Evolutionary conservation across 129 eudicot species (phyloP).

Genomic region (Saussurea involucrata): DNA sequence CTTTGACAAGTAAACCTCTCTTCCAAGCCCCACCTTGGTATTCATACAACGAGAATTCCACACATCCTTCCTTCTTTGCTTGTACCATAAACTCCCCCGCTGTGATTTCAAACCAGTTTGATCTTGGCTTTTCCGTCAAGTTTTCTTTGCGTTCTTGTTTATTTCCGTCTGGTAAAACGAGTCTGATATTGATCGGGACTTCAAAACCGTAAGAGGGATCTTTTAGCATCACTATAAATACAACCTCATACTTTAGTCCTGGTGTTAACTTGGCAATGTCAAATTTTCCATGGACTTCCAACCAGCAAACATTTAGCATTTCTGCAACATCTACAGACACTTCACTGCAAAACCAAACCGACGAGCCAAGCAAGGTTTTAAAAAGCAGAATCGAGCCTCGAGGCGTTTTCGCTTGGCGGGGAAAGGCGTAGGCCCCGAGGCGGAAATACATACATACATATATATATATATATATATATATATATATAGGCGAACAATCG

Average conservation of each 20-base stretch:
- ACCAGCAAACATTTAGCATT: slow-evolving; percentile 65
- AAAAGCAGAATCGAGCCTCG: no score
- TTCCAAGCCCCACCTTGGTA: slow-evolving; percentile 79
- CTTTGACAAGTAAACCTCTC: slow-evolving; percentile 72
- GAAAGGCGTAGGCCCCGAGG: no score
- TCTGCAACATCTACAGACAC: slow-evolving; percentile 40
- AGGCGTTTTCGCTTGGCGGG: no score
- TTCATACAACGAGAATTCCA: slow-evolving; percentile 66
- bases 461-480: no score
- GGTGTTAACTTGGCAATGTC: slow-evolving; percentile 47
- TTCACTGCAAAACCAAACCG: slow-evolving; percentile 37
- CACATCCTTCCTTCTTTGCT: slow-evolving; percentile 42
- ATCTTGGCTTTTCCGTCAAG: slow-evolving; percentile 57
- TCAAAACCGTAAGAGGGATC: slow-evolving; percentile 66
- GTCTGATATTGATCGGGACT: slow-evolving; percentile 57
- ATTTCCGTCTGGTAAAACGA: slow-evolving; percentile 52
- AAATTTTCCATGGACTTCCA: slow-evolving; percentile 64
- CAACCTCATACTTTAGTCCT: slow-evolving; percentile 47
- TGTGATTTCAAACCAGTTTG: slow-evolving; percentile 62
- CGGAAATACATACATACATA: no score
- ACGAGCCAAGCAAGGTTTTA: no score
- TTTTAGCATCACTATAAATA: slow-evolving; percentile 52
- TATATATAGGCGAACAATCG: no score
- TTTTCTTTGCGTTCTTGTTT: slow-evolving; percentile 52
- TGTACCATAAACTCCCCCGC: slow-evolving; percentile 56